Conservation (phyloP, 2,329 filamentous ascomycete genomes). For the Emericellopsis atlantica region DNA sequence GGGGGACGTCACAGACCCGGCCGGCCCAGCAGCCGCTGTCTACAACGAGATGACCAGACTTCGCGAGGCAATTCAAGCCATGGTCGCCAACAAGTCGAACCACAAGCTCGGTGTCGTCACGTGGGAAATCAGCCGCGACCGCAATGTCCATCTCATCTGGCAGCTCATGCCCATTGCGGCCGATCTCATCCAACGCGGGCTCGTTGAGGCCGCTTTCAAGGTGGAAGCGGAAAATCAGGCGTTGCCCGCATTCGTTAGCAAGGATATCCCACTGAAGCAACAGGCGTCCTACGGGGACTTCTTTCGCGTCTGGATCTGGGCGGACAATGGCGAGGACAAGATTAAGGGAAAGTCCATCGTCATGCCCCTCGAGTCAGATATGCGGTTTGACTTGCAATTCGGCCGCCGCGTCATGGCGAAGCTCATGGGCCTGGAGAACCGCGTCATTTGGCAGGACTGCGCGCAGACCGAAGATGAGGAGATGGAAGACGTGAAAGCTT, state of each 20-base stretch:
- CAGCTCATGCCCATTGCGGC: slow-evolving; percentile 72
- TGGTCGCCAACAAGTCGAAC: slow-evolving; percentile 48
- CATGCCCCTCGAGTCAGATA: slow-evolving; percentile 57
- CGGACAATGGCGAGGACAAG: slow-evolving; percentile 36
- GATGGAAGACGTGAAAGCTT: slow-evolving; percentile 60
- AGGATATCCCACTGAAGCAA: slow-evolving; percentile 35
- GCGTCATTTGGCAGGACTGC: slow-evolving; percentile 79
- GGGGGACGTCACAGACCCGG: slow-evolving; percentile 34
- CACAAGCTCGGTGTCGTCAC: slow-evolving; percentile 68
- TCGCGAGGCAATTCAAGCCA: slow-evolving; percentile 61
- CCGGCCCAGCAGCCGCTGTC: slow-evolving; percentile 45
- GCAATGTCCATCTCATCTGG: slow-evolving; percentile 85
- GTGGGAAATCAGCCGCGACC: slow-evolving; percentile 78
- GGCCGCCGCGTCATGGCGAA: slow-evolving; percentile 81
- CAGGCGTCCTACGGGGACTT: slow-evolving; percentile 47
- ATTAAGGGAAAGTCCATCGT: slow-evolving; percentile 55
- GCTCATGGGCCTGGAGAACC: slow-evolving; percentile 63
- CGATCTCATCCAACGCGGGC: slow-evolving; percentile 53
- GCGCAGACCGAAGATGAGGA: slow-evolving; percentile 69
- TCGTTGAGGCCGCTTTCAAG: slow-evolving; percentile 81
- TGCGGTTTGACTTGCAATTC: slow-evolving; percentile 84
- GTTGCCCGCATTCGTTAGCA: slow-evolving; percentile 36
- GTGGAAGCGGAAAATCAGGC: slow-evolving; percentile 70
- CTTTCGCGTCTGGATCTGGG: slow-evolving; percentile 76
- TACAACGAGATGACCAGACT: slow-evolving; percentile 77